phyloP scores from a whole-genome alignment of 495 filamentous ascomycete genomes.

The Podospora conica region DNA sequence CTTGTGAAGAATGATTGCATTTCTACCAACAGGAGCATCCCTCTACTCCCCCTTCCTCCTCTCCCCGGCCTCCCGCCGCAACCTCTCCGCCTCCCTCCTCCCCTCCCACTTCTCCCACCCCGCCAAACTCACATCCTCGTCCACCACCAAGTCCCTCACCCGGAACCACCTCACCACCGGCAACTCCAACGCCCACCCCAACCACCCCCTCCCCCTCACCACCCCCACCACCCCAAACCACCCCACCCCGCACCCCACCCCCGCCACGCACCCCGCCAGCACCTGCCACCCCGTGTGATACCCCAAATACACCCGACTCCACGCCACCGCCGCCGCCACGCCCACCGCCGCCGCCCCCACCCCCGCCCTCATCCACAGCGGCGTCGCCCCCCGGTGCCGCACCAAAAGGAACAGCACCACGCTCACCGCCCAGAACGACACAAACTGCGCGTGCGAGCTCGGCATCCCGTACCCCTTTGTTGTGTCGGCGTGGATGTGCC shows the following conservation, averaged over 20 bases:
- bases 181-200: constrained; percentile 67
- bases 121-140: constrained; percentile 84
- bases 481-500: constrained; percentile 57
- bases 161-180: constrained; percentile 59
- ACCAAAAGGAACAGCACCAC: constrained; percentile 74
- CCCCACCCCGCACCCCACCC: constrained; percentile 58
- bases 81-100: constrained; percentile 45
- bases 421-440: constrained; percentile 79
- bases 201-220: constrained; percentile 50
- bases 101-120: constrained; percentile 89
- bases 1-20: neutral
- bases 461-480: constrained; percentile 98
- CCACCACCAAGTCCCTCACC: constrained; percentile 76
- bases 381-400: constrained; percentile 57
- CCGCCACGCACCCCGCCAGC: constrained; percentile 66
- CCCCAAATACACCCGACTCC: constrained; percentile 79
- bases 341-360: constrained; percentile 52
- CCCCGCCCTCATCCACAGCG: constrained; percentile 50
- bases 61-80: constrained; percentile 57
- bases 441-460: constrained; percentile 94
- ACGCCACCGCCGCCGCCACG: constrained; percentile 64
- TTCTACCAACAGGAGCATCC: neutral
- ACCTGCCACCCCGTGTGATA: constrained; percentile 93
- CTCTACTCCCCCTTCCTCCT: constrained; percentile 57
- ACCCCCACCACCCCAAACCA: constrained; percentile 73